Percentiles rank a stretch among this genome's conserved stretches.
These are phyloP conservation scores for Hypoxylon cercidicola DNA, from an alignment of 495 filamentous ascomycete genomes.

Conservation along the genomic window DNA sequence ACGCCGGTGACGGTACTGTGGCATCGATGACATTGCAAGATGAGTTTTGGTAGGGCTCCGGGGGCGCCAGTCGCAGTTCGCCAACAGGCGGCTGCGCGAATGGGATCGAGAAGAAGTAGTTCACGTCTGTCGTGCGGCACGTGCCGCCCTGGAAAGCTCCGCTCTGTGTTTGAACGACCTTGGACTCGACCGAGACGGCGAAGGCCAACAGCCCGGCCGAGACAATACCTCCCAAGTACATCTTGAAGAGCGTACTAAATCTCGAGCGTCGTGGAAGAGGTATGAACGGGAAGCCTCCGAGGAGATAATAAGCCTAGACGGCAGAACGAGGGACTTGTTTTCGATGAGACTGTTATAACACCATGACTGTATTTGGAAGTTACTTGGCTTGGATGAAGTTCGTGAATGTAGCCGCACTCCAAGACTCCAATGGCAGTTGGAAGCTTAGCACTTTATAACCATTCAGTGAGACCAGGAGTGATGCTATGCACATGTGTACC, in stretches of 20 bases:
- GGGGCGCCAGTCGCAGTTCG: conserved; percentile 42
- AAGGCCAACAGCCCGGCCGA: conserved; percentile 17
- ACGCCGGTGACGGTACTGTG: conserved; percentile 37
- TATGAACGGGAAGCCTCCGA: not conserved
- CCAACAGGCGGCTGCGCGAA: conserved; percentile 46
- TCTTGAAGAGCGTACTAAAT: conserved; percentile 2
- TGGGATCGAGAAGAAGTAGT: conserved; percentile 43
- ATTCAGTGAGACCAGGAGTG: not conserved
- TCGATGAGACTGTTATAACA: not conserved
- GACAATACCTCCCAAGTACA: conserved; percentile 7
- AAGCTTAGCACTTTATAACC: conserved; percentile 21
- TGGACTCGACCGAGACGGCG: conserved; percentile 15
- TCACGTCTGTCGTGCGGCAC: conserved; percentile 26
- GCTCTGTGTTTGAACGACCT: conserved; percentile 18
- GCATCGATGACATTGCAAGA: conserved; percentile 20
- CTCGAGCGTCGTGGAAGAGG: not conserved
- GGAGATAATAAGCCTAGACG: not conserved
- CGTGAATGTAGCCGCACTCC: conserved; percentile 9
- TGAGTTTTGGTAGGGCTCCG: conserved; percentile 35
- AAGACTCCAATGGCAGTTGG: conserved; percentile 5
- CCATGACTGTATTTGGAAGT: not conserved
- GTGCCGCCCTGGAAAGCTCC: conserved; percentile 27
- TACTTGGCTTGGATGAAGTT: conserved; percentile 10
- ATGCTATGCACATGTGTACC: not conserved
- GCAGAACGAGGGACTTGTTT: not conserved